Base-by-base conservation (phyloP, 495 filamentous ascomycete genomes). In the Hypoxylon intermedium region DNA sequence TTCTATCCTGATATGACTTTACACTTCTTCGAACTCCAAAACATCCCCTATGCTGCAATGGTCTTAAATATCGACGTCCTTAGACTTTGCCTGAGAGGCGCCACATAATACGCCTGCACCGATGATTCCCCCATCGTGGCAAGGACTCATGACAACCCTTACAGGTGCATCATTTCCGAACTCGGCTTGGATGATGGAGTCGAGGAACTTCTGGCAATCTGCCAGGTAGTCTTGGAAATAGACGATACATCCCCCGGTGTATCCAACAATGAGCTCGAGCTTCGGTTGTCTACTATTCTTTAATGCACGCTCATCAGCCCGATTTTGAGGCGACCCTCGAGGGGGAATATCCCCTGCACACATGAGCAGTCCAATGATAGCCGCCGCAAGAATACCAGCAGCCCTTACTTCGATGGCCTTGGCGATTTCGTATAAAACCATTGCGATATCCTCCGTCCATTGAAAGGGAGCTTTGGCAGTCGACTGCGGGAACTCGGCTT, bases 191-290 rank as follows among this genome's bases (percentile, higher is more conserved):
- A 90, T 77, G 2, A 92, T 80, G 6, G 79, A 76, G 66, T 91
- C 85, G 28, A 92, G 79, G 65, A 84, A 86, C 46, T 71, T 65
- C 68, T 91, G 87, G 55, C 87, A 89, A 63, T 86, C 85, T 24
- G 81, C 75, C 41, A 89, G 79, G 67, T 90, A 92, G 54, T 86
- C 75, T 13, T 89, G 89, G 61, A 91, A 92, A 62, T 89, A 82
- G 24, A 87, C 84, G 44, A 92, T 92, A 57, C 88, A 90, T 15
- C 89, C 88, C 6, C 89, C 89, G 0, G 89, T 91, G 60, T 89
- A 92, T 4, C 89, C 89, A 9, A 93, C 85, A 4, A 88, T 84
- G 41, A 93, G 71, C 61, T 90, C 86, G 36, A 88, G 53, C 79
- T 63, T 57, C 6, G 18, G 41, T 11, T 49, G 21, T 30, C 33